Evolutionary conservation across 805 yeast genomes (phyloP), one percentile per base, ranked within the genome.

Genomic region (Candida michaelii): DNA sequence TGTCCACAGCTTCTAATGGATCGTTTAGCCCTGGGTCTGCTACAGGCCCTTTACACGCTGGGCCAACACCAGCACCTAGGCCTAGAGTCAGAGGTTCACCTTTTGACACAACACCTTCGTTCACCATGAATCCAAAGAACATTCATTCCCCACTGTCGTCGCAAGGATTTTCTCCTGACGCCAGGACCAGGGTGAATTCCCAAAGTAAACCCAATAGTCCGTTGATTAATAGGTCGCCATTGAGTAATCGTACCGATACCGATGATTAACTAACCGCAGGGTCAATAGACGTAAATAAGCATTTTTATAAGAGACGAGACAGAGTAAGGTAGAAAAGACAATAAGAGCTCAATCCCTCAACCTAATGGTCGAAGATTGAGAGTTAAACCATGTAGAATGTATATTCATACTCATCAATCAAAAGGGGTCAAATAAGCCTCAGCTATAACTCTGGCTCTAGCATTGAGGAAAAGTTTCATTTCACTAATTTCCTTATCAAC

Each of bases 401-500:
- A n/a, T n/a, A 25, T 25, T 11, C 13, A 17, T 30, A 30, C n/a
- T 7, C 25, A 27, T 56, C 65, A 86, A 58, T 88, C 96, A 59
- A 89, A 89, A 39, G 93, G 95, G 32, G 90, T 85, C 54, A 91
- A 74, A 64, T 89, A 91, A 6, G 96, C 91, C 66, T 93, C 99
- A 19, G 99, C 99, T 37, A 89, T 95, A 48, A 89, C 91, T 73
- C 99, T 85, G 11, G 99, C 99, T 60, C 99, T 80, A 11, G 99
- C 97, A 60, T 93, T 93, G 62, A 93, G 78, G 64, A 91, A 93
- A 63, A 93, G 76, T 68, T 93, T 93, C 95, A 93, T 93, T 63
- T 93, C 99, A 65, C 97, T 88, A 59, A 93, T 93, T 66, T 93
- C 99, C 71, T 89, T 91, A 65, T 93, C 99, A 14, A 93, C 99